Evolutionary conservation across 257 asterid species (phyloP).

Genomic region (Solanum bukasovii): DNA sequence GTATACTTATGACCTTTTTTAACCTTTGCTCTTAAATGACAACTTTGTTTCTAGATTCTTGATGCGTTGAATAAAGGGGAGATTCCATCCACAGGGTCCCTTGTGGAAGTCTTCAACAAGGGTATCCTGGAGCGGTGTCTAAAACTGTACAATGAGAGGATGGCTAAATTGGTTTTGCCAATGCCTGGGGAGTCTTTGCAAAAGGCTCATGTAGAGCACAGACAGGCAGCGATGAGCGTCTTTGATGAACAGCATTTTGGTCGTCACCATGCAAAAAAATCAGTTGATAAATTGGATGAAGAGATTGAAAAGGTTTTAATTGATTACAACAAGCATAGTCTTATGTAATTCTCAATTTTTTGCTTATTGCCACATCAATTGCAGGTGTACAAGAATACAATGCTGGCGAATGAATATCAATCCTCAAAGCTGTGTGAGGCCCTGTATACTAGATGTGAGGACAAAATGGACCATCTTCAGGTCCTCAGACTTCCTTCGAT

Average conservation of each 20-base stretch:
- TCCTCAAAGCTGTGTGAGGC: conserved; percentile 89
- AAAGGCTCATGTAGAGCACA: conserved; percentile 53
- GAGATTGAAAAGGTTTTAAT: conserved; percentile 65
- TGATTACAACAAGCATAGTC: background rate
- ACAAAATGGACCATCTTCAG: conserved; percentile 96
- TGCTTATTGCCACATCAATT: conserved; percentile 17
- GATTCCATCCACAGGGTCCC: conserved; percentile 98
- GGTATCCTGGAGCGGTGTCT: conserved; percentile 77
- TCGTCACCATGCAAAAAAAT: conserved; percentile 80
- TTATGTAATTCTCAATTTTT: background rate
- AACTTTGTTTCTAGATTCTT: conserved; percentile 52
- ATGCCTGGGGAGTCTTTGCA: conserved; percentile 53
- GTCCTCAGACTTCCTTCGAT: conserved; percentile 93
- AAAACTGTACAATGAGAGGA: conserved; percentile 46
- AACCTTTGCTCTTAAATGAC: background rate
- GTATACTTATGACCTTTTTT: background rate
- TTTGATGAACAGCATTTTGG: conserved; percentile 98
- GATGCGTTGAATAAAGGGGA: conserved; percentile 99
- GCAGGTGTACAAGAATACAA: conserved; percentile 59
- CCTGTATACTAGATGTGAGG: conserved; percentile 77
- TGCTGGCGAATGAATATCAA: conserved; percentile 67
- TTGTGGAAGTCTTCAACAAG: conserved; percentile 93
- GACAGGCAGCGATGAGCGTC: conserved; percentile 47
- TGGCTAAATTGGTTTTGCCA: conserved; percentile 53
- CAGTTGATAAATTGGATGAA: conserved; percentile 72